Percentiles rank a stretch among this genome's conserved stretches.
Conservation (phyloP, 352 stramenopile genomes). For the Phytophthora kernoviae region DNA sequence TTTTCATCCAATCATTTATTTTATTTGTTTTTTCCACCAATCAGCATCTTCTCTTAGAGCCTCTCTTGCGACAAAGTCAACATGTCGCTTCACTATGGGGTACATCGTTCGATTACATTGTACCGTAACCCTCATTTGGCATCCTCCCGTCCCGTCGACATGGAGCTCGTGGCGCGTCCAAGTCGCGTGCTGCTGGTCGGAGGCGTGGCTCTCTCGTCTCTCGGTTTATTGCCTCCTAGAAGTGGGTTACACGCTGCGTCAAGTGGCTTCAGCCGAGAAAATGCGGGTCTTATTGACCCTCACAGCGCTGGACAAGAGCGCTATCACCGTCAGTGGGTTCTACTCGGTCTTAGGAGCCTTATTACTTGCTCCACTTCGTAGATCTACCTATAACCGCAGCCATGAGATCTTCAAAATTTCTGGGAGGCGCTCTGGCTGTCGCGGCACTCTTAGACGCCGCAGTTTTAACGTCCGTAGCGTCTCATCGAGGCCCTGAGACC, state of each 20-base stretch:
- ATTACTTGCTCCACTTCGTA: constrained; percentile 33
- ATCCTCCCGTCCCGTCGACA: constrained; percentile 1
- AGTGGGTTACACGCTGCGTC: constrained; percentile 15
- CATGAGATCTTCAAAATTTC: constrained; percentile 9
- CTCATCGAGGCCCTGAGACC: constrained; percentile 23
- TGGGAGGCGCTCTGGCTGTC: constrained; percentile 20
- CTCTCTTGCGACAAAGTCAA: no score
- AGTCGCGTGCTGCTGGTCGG: constrained; percentile 11
- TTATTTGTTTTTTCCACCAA: no score
- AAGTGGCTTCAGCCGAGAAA: constrained; percentile 6
- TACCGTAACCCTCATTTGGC: neutral
- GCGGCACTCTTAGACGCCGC: constrained; percentile 17
- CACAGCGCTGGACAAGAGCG: constrained; percentile 31
- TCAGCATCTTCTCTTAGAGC: no score
- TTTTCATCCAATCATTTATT: no score
- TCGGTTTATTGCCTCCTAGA: constrained; percentile 41
- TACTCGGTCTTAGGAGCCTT: constrained; percentile 20
- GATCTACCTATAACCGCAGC: constrained; percentile 12
- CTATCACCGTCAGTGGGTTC: constrained; percentile 21
- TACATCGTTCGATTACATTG: no score
- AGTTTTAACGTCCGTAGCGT: constrained; percentile 22
- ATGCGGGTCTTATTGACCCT: constrained; percentile 26
- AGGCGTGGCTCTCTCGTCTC: constrained; percentile 27
- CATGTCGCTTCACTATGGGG: no score
- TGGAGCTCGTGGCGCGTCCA: neutral